phyloP scores from a whole-genome alignment of 768 basidiomycete genomes.

The Epithele typhae region DNA sequence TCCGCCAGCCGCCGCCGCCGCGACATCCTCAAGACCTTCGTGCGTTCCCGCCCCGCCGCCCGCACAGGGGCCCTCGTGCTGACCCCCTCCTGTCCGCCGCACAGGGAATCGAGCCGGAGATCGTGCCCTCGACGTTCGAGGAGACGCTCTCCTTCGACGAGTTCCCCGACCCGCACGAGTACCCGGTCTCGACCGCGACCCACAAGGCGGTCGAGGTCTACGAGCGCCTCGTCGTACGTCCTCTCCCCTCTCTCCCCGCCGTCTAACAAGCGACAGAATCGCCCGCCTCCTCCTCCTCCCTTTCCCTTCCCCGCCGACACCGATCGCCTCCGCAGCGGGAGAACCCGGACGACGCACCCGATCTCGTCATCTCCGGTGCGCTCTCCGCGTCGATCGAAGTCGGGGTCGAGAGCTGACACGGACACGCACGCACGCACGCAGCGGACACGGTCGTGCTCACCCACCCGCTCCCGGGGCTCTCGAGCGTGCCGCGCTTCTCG shows the following conservation, averaged over 20 bases:
- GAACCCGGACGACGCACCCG: slow-evolving; percentile 65
- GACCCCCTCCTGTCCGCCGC: background rate
- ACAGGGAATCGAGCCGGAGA: slow-evolving; percentile 63
- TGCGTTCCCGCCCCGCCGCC: slow-evolving; percentile 35
- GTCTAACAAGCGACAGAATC: too few species aligned
- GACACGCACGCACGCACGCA: slow-evolving; percentile 24
- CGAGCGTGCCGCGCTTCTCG: slow-evolving; percentile 46
- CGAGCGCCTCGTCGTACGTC: slow-evolving; percentile 65
- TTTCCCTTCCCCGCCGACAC: too few species aligned
- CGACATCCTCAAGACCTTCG: slow-evolving; percentile 76
- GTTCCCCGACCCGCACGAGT: slow-evolving; percentile 70
- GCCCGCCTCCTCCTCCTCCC: too few species aligned
- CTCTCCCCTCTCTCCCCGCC: background rate
- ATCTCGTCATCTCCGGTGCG: slow-evolving; percentile 74
- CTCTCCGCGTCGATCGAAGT: background rate
- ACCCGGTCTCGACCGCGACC: slow-evolving; percentile 71
- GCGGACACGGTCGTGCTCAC: slow-evolving; percentile 97
- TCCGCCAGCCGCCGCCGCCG: slow-evolving; percentile 83
- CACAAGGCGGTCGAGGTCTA: slow-evolving; percentile 88
- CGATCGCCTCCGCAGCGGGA: slow-evolving; percentile 31
- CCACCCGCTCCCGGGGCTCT: slow-evolving; percentile 58
- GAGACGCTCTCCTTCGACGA: slow-evolving; percentile 67
- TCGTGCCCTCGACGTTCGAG: slow-evolving; percentile 73
- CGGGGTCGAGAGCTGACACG: background rate
- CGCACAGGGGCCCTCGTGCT: background rate